Percentiles rank a stretch among this genome's conserved stretches.
Evolutionary conservation across 805 yeast species (phyloP).

Genomic region (Saccharomycopsis olivae): DNA sequence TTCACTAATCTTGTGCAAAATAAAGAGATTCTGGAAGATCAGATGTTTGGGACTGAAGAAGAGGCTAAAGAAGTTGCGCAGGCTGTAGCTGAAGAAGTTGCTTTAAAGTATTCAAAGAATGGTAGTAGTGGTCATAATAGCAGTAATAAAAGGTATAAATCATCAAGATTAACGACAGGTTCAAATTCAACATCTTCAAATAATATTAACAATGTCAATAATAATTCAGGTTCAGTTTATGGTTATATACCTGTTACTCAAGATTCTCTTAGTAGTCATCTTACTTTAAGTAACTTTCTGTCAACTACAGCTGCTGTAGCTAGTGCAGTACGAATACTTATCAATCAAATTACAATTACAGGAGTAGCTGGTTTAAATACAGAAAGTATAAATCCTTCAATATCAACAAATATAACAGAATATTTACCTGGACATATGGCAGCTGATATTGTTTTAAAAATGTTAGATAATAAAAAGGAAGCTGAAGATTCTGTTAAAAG

Average conservation of each 20-base stretch:
- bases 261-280: not conserved
- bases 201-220: not conserved
- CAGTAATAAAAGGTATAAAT: too few relatives aligned
- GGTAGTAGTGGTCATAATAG: too few relatives aligned
- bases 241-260: not conserved
- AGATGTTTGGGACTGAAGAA: not conserved
- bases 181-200: not conserved
- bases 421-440: constrained; percentile 10
- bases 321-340: not conserved
- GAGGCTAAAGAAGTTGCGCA: not conserved
- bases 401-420: not conserved
- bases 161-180: not conserved
- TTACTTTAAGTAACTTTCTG: constrained; percentile 3
- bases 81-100: not conserved
- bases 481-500: not conserved
- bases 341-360: constrained; percentile 1
- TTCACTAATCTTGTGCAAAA: too few relatives aligned
- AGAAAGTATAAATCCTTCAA: not conserved
- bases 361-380: constrained; percentile 5
- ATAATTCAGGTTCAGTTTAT: not conserved
- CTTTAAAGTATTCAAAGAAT: not conserved
- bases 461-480: not conserved
- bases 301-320: constrained; percentile 7
- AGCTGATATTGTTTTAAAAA: constrained; percentile 4
- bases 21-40: not conserved